phyloP scores from a whole-genome alignment of 495 filamentous ascomycete species.

The Penicillium parvum region DNA sequence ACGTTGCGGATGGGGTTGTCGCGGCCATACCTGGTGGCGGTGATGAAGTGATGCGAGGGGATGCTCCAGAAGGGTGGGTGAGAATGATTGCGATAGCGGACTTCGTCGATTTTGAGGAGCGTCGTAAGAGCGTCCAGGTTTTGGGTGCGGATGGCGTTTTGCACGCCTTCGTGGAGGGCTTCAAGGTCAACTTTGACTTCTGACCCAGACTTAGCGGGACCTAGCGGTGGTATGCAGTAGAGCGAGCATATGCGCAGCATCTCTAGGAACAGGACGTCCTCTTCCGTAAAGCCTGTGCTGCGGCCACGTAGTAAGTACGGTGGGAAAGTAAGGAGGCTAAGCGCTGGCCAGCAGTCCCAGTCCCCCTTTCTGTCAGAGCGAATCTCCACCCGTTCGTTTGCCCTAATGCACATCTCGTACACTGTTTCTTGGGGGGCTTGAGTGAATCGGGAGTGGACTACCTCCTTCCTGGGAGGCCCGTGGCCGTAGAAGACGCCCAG shows the following conservation, averaged over 20 bases:
- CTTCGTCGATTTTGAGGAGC: slow-evolving; percentile 42
- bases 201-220: background rate
- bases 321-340: slow-evolving; percentile 25
- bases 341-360: slow-evolving; percentile 8
- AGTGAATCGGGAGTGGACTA: background rate
- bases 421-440: background rate
- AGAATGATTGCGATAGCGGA: slow-evolving; percentile 17
- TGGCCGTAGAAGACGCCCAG: slow-evolving; percentile 16
- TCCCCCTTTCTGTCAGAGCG: background rate
- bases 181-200: slow-evolving; percentile 17
- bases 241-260: slow-evolving; percentile 30
- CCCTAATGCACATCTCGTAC: slow-evolving; percentile 23
- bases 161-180: slow-evolving; percentile 35
- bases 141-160: slow-evolving; percentile 25
- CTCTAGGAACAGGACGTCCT: slow-evolving; percentile 29
- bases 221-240: slow-evolving; percentile 6
- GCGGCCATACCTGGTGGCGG: slow-evolving; percentile 19
- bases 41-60: slow-evolving; percentile 29
- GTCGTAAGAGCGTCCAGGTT: slow-evolving; percentile 28
- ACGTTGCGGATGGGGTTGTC: slow-evolving; percentile 17
- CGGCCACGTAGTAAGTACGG: slow-evolving; percentile 24
- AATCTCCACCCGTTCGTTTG: slow-evolving; percentile 19
- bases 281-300: slow-evolving; percentile 9
- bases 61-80: slow-evolving; percentile 19
- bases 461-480: background rate